Percentiles rank a stretch among this genome's conserved stretches.
phyloP scores from a whole-genome alignment of 768 basidiomycete species.

The Mycena haematopus region DNA sequence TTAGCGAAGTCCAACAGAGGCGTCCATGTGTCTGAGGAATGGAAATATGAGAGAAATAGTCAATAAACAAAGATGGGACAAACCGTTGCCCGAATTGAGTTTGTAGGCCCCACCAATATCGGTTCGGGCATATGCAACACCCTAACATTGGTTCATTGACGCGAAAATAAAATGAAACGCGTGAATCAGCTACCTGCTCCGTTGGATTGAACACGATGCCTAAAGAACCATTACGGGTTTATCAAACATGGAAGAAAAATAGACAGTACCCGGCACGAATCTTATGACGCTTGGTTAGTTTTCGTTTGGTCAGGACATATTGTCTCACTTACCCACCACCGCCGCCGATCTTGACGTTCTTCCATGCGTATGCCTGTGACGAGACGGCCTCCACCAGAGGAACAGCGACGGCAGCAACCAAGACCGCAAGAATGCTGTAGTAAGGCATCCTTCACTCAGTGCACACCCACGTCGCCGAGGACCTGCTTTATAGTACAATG shows the following conservation, averaged over 20 bases:
- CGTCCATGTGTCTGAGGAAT: slow-evolving; percentile 56
- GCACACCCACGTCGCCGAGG: background rate
- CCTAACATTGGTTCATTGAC: slow-evolving; percentile 37
- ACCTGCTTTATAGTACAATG: background rate
- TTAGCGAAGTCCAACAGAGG: slow-evolving; percentile 63
- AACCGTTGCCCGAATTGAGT: slow-evolving; percentile 53
- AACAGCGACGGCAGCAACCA: slow-evolving; percentile 35
- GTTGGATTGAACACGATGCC: slow-evolving; percentile 68
- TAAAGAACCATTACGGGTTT: slow-evolving; percentile 32
- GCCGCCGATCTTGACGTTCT: slow-evolving; percentile 60
- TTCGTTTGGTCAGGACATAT: background rate
- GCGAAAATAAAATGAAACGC: background rate
- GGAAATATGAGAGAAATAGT: background rate
- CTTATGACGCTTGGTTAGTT: slow-evolving; percentile 3
- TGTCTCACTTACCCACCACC: slow-evolving; percentile 32
- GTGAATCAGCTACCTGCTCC: slow-evolving; percentile 43
- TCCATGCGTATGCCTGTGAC: slow-evolving; percentile 58
- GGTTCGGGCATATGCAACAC: slow-evolving; percentile 68
- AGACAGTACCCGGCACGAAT: slow-evolving; percentile 34
- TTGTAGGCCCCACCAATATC: slow-evolving; percentile 73
- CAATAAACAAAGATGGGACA: background rate
- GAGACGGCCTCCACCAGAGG: slow-evolving; percentile 44
- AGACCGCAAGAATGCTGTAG: slow-evolving; percentile 39
- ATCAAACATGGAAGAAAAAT: slow-evolving; percentile 54
- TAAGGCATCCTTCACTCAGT: slow-evolving; percentile 38